phyloP scores from a whole-genome alignment of 495 filamentous ascomycete species.

The Sabuloglossum arenarium region DNA sequence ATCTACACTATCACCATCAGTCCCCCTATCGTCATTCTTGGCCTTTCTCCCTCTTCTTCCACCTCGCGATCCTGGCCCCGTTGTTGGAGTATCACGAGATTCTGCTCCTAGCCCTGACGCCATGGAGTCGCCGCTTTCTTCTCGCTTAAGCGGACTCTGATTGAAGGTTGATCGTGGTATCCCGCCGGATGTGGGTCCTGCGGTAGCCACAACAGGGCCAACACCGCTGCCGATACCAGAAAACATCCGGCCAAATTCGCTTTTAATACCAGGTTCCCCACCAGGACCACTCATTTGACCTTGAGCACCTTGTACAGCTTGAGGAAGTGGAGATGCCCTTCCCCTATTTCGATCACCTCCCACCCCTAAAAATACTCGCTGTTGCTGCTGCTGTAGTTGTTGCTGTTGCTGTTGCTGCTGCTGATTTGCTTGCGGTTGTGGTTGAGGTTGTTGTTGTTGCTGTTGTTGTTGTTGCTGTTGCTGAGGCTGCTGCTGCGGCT shows the following conservation, averaged over 20 bases:
- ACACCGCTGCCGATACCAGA: constrained; percentile 77
- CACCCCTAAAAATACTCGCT: constrained; percentile 25
- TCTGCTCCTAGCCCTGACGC: constrained; percentile 14
- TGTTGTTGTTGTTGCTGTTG: constrained; percentile 26
- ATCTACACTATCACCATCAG: constrained; percentile 37
- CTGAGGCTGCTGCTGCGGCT: constrained; percentile 16
- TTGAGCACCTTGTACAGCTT: constrained; percentile 83
- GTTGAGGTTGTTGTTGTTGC: constrained; percentile 24
- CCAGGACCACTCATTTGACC: constrained; percentile 51
- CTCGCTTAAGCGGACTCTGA: constrained; percentile 23
- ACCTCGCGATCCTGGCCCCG: constrained; percentile 25
- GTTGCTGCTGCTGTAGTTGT: constrained; percentile 15
- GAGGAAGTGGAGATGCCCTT: constrained; percentile 58
- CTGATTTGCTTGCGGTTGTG: constrained; percentile 12
- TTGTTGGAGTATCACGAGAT: constrained; percentile 14
- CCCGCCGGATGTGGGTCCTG: constrained; percentile 12
- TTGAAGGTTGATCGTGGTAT: constrained; percentile 26
- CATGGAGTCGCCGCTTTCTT: constrained; percentile 6
- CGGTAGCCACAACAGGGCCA: constrained; percentile 34
- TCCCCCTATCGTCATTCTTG: constrained; percentile 34
- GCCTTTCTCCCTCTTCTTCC: constrained; percentile 33
- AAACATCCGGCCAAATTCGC: constrained; percentile 80
- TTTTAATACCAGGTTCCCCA: constrained; percentile 71
- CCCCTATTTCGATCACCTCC: constrained; percentile 35
- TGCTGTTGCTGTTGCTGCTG: constrained; percentile 25